Evolutionary conservation across 2,329 filamentous ascomycete species (phyloP), one percentile per base, ranked within the genome.

Genomic region (Exophiala viscosa): DNA sequence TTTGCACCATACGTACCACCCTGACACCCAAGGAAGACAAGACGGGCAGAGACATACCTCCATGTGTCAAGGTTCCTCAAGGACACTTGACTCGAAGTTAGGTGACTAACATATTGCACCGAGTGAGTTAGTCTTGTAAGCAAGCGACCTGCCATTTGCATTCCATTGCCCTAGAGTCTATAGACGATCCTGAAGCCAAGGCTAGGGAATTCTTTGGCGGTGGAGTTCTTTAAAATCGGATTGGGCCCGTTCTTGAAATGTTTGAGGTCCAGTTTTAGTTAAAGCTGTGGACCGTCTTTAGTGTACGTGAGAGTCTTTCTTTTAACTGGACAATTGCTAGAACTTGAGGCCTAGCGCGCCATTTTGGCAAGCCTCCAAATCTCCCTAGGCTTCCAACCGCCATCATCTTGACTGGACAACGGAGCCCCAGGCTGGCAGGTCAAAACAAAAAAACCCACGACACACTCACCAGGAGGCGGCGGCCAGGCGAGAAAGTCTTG

Each of bases 201-300:
- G 38, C 38, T 40, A 18, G 14, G n/a, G 14, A 40, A 40, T 3
- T 15, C 38, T 11, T 28, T 28, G 23, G 23, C 14, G 2, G 39
- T 42, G 39, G 39, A 42, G 7, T 13, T 20, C 18, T 13, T 18
- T 17, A 14, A 17, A 4, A 18, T 18, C 38, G n/a, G 13, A 18
- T 40, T 15, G 38, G 38, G 14, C 15, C 15, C 13, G 6, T 41
- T 20, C 17, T 20, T 41, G 23, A 28, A 28, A 28, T 42, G 40
- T 42, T 42, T 42, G 40, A 31, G 40, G 40, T 42, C 40, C 28
- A 42, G 40, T 42, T 42, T 42, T 31, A 42, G 40, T 42, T 42
- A 42, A 42, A 17, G 17, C 40, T 7, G 40, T 31, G 40, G 40
- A n/a, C 17, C 17, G 10, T 8, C 23, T 4, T 42, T 42, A 42